A percentile compares a stretch with the other conserved stretches of the same genome.
phyloP scores from a whole-genome alignment of 495 filamentous ascomycete species.

The Xylaria grammica region DNA sequence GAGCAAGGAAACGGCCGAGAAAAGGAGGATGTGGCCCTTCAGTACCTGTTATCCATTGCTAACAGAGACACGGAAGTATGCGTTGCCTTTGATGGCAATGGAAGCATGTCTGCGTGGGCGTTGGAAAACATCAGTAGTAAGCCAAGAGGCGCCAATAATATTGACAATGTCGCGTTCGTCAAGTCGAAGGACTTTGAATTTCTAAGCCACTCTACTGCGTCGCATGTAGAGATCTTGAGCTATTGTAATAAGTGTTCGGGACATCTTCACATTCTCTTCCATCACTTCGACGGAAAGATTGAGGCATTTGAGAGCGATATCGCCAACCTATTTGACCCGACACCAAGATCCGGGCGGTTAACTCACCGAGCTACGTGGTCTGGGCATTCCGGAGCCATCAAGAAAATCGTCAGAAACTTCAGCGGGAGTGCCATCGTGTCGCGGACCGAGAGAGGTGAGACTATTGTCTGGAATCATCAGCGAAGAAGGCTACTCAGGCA shows the following conservation, averaged over 20 bases:
- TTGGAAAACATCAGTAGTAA: slow-evolving; percentile 88
- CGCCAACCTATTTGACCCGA: slow-evolving; percentile 81
- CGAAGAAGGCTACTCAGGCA: slow-evolving; percentile 66
- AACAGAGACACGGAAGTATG: slow-evolving; percentile 87
- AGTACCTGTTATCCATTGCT: slow-evolving; percentile 86
- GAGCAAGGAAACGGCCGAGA: slow-evolving; percentile 59
- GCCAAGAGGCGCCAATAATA: slow-evolving; percentile 65
- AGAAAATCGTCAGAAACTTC: slow-evolving; percentile 83
- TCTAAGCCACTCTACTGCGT: slow-evolving; percentile 40
- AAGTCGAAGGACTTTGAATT: slow-evolving; percentile 69
- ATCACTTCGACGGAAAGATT: slow-evolving; percentile 86
- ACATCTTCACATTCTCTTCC: slow-evolving; percentile 76
- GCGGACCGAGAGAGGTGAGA: slow-evolving; percentile 76
- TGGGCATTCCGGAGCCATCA: slow-evolving; percentile 79
- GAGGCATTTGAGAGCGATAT: slow-evolving; percentile 80
- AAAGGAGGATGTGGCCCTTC: slow-evolving; percentile 70
- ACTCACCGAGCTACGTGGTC: slow-evolving; percentile 70
- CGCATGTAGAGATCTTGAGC: slow-evolving; percentile 70
- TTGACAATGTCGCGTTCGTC: slow-evolving; percentile 89
- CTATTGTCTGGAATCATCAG: slow-evolving; percentile 80
- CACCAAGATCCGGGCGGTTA: slow-evolving; percentile 65
- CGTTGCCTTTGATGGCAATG: slow-evolving; percentile 80
- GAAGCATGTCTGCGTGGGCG: slow-evolving; percentile 93
- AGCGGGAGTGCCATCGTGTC: slow-evolving; percentile 82
- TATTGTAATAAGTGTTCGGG: slow-evolving; percentile 69